These are phyloP conservation scores for Calonectria leucothoes DNA, from an alignment of 2,329 filamentous ascomycete genomes.

Conservation along the genomic window DNA sequence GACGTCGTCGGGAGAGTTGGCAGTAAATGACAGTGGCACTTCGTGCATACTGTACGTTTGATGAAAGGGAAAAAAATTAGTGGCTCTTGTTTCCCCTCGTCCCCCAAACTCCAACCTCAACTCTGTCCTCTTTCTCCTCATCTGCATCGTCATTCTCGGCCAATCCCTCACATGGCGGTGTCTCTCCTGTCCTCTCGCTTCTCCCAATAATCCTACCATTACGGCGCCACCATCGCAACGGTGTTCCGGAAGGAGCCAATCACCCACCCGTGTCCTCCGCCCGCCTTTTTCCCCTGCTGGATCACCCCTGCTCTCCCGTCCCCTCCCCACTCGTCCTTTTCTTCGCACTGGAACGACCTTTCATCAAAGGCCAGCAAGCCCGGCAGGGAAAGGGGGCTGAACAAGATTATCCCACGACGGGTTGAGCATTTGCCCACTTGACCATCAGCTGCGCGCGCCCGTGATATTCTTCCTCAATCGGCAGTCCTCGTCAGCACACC, in stretches of 20 bases:
- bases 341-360: slow-evolving; percentile 8
- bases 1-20: not conserved
- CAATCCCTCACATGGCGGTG: not conserved
- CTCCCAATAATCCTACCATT: not conserved
- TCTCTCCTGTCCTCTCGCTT: not conserved
- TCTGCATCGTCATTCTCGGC: not conserved
- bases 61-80: too few species aligned
- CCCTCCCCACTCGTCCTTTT: slow-evolving; percentile 3
- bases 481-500: not conserved
- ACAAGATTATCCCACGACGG: not conserved
- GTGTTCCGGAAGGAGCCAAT: slow-evolving; percentile 10
- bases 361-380: not conserved
- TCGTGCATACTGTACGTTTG: not conserved
- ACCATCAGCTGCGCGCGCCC: slow-evolving; percentile 3
- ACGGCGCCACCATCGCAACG: slow-evolving; percentile 8
- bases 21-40: not conserved
- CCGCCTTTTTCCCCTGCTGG: slow-evolving; percentile 16
- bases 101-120: not conserved
- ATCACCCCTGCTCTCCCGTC: slow-evolving; percentile 11
- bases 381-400: slow-evolving; percentile 14
- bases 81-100: not conserved
- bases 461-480: slow-evolving; percentile 6
- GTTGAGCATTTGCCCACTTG: slow-evolving; percentile 4
- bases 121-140: not conserved
- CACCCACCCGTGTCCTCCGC: not conserved